Percentiles rank a stretch among this genome's conserved stretches.
Evolutionary conservation across 169 alveolate genomes (phyloP).

Genomic region (Cryptosporidium ryanae): DNA sequence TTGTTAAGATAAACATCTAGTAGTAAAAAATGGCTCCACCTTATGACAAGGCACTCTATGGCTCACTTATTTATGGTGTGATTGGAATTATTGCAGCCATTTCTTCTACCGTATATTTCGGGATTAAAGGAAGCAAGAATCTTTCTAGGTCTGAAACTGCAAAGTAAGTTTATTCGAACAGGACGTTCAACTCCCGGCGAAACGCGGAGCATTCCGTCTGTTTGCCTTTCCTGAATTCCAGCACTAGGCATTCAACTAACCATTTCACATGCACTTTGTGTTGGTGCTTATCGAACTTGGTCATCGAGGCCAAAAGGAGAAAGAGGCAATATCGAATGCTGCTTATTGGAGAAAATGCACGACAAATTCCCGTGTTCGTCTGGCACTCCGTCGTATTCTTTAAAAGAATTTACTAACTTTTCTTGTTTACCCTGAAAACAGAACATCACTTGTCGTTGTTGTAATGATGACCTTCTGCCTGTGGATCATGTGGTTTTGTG

Average conservation of each 20-base stretch:
- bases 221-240: neutral
- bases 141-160: conserved; percentile 70
- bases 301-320: too few species aligned
- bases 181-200: too few species aligned
- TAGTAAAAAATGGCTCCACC: conserved; percentile 52
- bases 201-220: neutral
- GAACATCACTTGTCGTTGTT: conserved; percentile 70
- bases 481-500: conserved; percentile 74
- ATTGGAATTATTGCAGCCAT: conserved; percentile 71
- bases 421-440: neutral
- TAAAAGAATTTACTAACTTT: neutral
- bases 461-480: conserved; percentile 71
- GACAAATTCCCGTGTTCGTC: too few species aligned
- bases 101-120: conserved; percentile 56
- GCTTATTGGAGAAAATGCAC: too few species aligned
- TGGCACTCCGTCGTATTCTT: too few species aligned
- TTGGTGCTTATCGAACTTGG: too few species aligned
- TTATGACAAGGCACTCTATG: conserved; percentile 61
- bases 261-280: too few species aligned
- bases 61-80: conserved; percentile 47
- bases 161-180: conserved; percentile 40
- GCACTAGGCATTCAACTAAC: too few species aligned
- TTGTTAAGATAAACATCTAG: too few species aligned
- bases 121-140: conserved; percentile 65
- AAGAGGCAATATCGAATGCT: too few species aligned